phyloP scores from a whole-genome alignment of 148 eudicot species.

The Vaccinium vitisidaea region DNA sequence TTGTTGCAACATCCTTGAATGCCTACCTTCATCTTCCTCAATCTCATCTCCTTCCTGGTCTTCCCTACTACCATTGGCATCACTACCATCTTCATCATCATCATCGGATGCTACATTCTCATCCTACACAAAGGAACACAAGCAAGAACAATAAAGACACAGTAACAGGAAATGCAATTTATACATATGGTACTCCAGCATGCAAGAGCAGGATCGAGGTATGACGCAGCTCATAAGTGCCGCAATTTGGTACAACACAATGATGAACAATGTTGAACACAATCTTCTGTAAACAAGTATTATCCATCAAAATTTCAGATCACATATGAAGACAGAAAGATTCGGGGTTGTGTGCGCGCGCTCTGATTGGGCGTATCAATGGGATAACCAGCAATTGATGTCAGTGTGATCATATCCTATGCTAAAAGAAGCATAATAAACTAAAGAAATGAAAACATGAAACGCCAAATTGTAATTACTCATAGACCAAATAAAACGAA shows the following conservation, averaged over 20 bases:
- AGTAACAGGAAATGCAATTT: background rate
- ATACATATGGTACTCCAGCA: background rate
- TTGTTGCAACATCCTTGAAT: slow-evolving; percentile 68
- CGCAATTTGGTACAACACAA: background rate
- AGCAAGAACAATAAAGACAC: background rate
- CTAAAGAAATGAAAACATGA: background rate
- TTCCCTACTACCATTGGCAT: slow-evolving; percentile 14
- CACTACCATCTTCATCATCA: slow-evolving; percentile 43
- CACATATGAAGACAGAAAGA: background rate
- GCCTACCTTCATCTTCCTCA: slow-evolving; percentile 56
- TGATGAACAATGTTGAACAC: background rate
- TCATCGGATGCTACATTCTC: slow-evolving; percentile 79
- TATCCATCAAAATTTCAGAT: background rate
- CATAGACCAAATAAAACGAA: background rate
- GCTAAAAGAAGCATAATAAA: background rate
- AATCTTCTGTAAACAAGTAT: background rate
- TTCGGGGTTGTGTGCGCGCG: background rate
- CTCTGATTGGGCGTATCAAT: background rate
- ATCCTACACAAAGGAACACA: slow-evolving; percentile 48
- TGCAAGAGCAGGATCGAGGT: background rate
- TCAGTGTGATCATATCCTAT: background rate
- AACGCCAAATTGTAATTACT: background rate
- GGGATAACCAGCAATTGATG: background rate
- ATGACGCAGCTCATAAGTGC: background rate
- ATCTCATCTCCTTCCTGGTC: slow-evolving; percentile 24